Percentiles rank a stretch among this genome's conserved stretches.
phyloP scores from a whole-genome alignment of 495 filamentous ascomycete genomes.

The Aspergillus coremiiformis region DNA sequence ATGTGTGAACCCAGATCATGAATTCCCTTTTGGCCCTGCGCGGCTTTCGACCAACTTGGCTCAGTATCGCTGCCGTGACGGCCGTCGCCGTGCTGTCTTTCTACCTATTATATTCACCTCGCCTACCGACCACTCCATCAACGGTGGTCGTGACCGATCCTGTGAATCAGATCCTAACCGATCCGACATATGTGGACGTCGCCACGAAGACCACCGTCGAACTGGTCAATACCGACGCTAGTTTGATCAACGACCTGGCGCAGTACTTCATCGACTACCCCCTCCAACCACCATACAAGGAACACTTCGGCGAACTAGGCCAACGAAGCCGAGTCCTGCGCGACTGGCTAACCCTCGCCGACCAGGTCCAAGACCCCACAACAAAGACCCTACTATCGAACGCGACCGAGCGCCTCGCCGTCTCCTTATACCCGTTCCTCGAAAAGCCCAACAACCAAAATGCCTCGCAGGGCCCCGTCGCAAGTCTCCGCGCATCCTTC shows the following conservation, averaged over 20 bases:
- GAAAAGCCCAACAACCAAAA: not conserved
- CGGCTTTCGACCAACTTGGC: not conserved
- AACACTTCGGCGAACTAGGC: constrained; percentile 8
- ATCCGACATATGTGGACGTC: not conserved
- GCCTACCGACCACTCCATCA: not conserved
- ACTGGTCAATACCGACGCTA: not conserved
- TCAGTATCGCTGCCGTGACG: not conserved
- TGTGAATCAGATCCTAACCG: not conserved
- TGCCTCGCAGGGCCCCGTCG: not conserved
- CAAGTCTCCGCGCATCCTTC: constrained; percentile 2
- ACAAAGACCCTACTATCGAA: not conserved
- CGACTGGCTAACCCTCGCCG: constrained; percentile 1
- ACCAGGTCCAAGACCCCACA: not conserved
- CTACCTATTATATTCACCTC: not conserved
- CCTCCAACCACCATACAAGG: constrained; percentile 3
- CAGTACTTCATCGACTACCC: constrained; percentile 9
- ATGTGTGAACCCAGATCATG: too few species aligned
- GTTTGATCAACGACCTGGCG: not conserved
- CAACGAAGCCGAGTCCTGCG: constrained; percentile 1
- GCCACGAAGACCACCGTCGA: not conserved
- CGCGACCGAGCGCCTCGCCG: not conserved
- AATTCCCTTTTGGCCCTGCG: not conserved
- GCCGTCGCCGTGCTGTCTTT: not conserved
- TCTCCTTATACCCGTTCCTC: constrained; percentile 3
- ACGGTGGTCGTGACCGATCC: not conserved